Evolutionary conservation across 495 filamentous ascomycete genomes (phyloP).

Genomic region (Aspergillus sparsus): DNA sequence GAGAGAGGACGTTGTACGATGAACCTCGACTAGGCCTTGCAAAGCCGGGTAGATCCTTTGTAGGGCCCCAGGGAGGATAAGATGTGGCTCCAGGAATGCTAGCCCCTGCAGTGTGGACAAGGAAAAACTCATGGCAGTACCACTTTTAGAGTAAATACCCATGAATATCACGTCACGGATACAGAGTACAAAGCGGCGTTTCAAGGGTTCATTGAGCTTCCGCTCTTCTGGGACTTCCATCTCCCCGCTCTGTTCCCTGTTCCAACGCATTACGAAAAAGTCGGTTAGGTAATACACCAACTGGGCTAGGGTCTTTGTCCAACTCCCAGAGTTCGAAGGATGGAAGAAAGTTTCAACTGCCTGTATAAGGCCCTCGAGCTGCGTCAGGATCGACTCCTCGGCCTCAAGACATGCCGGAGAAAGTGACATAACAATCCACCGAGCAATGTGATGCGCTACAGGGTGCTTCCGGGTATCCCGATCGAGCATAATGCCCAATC

Average conservation of each 20-base stretch:
- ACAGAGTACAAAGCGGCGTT: constrained; percentile 86
- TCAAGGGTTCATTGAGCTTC: constrained; percentile 74
- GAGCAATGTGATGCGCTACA: constrained; percentile 85
- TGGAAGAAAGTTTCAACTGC: constrained; percentile 99
- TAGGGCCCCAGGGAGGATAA: constrained; percentile 90
- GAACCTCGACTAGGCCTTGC: constrained; percentile 95
- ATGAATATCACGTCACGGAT: constrained; percentile 94
- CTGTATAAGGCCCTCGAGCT: constrained; percentile 90
- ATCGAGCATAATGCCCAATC: constrained; percentile 80
- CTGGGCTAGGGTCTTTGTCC: constrained; percentile 89
- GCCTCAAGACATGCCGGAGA: constrained; percentile 80
- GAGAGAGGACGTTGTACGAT: constrained; percentile 91
- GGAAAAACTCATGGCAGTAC: constrained; percentile 85
- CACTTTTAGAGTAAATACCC: constrained; percentile 96
- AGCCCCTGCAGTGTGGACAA: constrained; percentile 86
- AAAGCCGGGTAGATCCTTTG: constrained; percentile 96
- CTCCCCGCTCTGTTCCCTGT: constrained; percentile 89
- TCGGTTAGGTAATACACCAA: constrained; percentile 91
- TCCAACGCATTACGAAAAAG: constrained; percentile 98
- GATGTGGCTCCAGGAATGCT: constrained; percentile 84
- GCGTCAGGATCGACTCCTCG: constrained; percentile 76
- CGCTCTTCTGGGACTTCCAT: constrained; percentile 80
- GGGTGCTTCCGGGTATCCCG: constrained; percentile 92
- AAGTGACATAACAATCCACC: constrained; percentile 92
- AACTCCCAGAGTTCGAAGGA: constrained; percentile 89